These are phyloP conservation scores for Orbilia quercus DNA, from an alignment of 2,329 filamentous ascomycete genomes.

Conservation along the genomic window DNA sequence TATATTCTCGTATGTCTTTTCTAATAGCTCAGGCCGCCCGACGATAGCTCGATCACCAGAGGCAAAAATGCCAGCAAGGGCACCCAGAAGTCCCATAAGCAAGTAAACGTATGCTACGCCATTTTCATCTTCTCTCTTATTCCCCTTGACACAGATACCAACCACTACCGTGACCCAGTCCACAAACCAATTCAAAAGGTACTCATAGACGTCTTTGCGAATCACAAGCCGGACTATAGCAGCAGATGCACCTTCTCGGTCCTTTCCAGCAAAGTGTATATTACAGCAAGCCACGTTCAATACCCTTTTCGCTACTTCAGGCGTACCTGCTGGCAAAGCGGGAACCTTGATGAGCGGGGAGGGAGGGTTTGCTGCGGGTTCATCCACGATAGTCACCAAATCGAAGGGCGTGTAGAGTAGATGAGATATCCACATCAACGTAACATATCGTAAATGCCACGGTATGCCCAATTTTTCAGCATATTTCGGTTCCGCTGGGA, in stretches of 20 bases:
- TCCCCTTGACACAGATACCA: slow-evolving; percentile 35
- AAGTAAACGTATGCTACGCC: slow-evolving; percentile 57
- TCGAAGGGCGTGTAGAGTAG: slow-evolving; percentile 89
- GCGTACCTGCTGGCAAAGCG: slow-evolving; percentile 18
- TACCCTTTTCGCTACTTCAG: slow-evolving; percentile 41
- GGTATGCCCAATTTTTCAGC: slow-evolving; percentile 59
- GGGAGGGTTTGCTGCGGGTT: slow-evolving; percentile 58
- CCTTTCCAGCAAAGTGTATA: slow-evolving; percentile 81
- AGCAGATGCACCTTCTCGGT: slow-evolving; percentile 85
- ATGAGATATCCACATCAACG: slow-evolving; percentile 87
- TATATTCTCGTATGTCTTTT: slow-evolving; percentile 40
- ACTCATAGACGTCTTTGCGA: slow-evolving; percentile 84
- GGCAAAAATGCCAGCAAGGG: slow-evolving; percentile 58
- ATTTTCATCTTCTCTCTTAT: slow-evolving; percentile 42
- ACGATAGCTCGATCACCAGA: slow-evolving; percentile 56
- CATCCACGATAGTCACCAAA: slow-evolving; percentile 79
- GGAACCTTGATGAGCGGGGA: slow-evolving; percentile 19
- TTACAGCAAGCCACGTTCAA: slow-evolving; percentile 64
- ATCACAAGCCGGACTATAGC: slow-evolving; percentile 84
- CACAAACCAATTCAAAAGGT: slow-evolving; percentile 74
- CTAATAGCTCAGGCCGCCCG: slow-evolving; percentile 19
- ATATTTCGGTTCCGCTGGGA: slow-evolving; percentile 63
- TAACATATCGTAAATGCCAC: slow-evolving; percentile 91
- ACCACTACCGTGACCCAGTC: slow-evolving; percentile 34
- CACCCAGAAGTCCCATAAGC: slow-evolving; percentile 57